Percentiles rank a stretch among this genome's conserved stretches.
Conservation (phyloP, 495 filamentous ascomycete species). For the Annulohypoxylon nitens region DNA sequence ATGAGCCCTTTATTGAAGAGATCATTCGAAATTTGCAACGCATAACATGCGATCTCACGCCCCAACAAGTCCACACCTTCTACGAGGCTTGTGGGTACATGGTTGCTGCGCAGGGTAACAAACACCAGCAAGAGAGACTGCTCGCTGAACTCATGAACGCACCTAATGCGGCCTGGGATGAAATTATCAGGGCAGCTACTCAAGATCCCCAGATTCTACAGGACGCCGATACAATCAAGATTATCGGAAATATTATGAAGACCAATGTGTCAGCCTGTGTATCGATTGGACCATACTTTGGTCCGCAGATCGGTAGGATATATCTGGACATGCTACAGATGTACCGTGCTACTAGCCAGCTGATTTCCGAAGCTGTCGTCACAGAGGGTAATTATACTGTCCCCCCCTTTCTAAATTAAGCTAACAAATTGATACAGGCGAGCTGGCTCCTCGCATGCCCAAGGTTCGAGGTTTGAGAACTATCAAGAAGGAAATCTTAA, state of each 20-base stretch:
- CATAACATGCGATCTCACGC: slow-evolving; percentile 93
- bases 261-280: slow-evolving; percentile 98
- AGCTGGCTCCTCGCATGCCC: slow-evolving; percentile 97
- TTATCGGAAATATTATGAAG: slow-evolving; percentile 99
- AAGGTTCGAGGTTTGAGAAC: slow-evolving; percentile 94
- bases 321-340: slow-evolving; percentile 99
- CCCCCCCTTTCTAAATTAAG: slow-evolving; percentile 23
- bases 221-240: slow-evolving; percentile 93
- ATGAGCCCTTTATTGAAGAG: slow-evolving; percentile 97
- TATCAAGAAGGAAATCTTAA: slow-evolving; percentile 99
- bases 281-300: slow-evolving; percentile 96
- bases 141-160: slow-evolving; percentile 92
- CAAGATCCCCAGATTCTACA: slow-evolving; percentile 85
- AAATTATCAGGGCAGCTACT: slow-evolving; percentile 88
- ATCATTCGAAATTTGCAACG: slow-evolving; percentile 95
- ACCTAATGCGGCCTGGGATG: slow-evolving; percentile 94
- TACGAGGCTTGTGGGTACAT: slow-evolving; percentile 99
- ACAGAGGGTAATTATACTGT: slow-evolving; percentile 75
- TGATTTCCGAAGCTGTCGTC: slow-evolving; percentile 92
- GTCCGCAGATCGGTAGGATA: slow-evolving; percentile 97
- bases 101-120: slow-evolving; percentile 97
- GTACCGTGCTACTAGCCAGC: slow-evolving; percentile 94
- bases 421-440: slow-evolving; percentile 64
- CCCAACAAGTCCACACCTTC: slow-evolving; percentile 98
- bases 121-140: slow-evolving; percentile 87